phyloP scores from a whole-genome alignment of 495 filamentous ascomycete species.

The Penicillium argentinense region DNA sequence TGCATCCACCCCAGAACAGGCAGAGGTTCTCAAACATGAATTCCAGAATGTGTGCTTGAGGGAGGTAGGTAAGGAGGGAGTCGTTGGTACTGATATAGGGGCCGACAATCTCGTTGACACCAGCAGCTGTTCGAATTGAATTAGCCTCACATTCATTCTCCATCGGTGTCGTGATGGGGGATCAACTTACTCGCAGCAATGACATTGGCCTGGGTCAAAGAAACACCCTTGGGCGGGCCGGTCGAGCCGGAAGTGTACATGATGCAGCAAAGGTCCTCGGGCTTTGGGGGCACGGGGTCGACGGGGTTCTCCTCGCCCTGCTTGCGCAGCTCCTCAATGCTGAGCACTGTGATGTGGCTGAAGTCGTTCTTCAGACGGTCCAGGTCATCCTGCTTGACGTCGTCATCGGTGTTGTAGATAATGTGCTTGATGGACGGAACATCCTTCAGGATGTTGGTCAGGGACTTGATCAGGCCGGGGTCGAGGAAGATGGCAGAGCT shows the following conservation, averaged over 20 bases:
- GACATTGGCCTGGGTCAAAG: slow-evolving; percentile 84
- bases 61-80: slow-evolving; percentile 85
- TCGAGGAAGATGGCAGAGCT: slow-evolving; percentile 91
- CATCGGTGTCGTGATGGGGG: background rate
- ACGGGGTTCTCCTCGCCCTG: slow-evolving; percentile 79
- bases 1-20: slow-evolving; percentile 91
- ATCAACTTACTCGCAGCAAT: slow-evolving; percentile 73
- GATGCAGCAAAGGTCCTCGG: slow-evolving; percentile 93
- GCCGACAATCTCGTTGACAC: slow-evolving; percentile 83
- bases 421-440: slow-evolving; percentile 76
- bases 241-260: slow-evolving; percentile 99
- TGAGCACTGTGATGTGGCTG: slow-evolving; percentile 69
- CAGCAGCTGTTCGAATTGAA: slow-evolving; percentile 62
- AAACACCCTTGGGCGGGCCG: slow-evolving; percentile 92
- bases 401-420: slow-evolving; percentile 83
- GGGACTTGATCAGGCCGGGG: slow-evolving; percentile 74
- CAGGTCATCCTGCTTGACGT: slow-evolving; percentile 75
- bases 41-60: slow-evolving; percentile 93
- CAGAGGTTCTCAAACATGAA: slow-evolving; percentile 95
- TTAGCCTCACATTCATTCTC: slow-evolving; percentile 1
- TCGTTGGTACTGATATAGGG: slow-evolving; percentile 85
- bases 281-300: slow-evolving; percentile 75
- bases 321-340: slow-evolving; percentile 82
- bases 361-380: slow-evolving; percentile 74
- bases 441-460: slow-evolving; percentile 78